phyloP scores from a whole-genome alignment of 257 asterid species.

The Fraxinus cuspidata region DNA sequence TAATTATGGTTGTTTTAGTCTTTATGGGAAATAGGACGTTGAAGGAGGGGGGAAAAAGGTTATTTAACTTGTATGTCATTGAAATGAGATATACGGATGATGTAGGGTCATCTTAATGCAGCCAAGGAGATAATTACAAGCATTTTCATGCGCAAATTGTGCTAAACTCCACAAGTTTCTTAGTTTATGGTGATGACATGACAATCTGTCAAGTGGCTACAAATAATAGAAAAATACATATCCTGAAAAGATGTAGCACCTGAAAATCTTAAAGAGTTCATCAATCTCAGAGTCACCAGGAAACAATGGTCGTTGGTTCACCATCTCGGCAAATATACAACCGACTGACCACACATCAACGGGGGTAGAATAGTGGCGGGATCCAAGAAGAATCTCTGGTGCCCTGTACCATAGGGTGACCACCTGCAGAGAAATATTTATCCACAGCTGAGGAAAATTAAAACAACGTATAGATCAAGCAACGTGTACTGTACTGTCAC shows the following conservation, averaged over 20 bases:
- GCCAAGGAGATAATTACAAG: not conserved
- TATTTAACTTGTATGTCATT: not conserved
- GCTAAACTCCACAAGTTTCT: slow-evolving; percentile 7
- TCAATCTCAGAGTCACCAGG: slow-evolving; percentile 98
- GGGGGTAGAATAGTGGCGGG: slow-evolving; percentile 93
- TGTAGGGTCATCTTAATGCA: not conserved
- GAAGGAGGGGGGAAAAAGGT: not conserved
- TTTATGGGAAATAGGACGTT: not conserved
- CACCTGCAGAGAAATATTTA: slow-evolving; percentile 50
- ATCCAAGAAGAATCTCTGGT: slow-evolving; percentile 95
- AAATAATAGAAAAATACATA: not conserved
- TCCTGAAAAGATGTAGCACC: slow-evolving; percentile 46
- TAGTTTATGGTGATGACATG: not conserved
- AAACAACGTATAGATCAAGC: slow-evolving; percentile 4
- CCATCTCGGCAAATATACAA: slow-evolving; percentile 98
- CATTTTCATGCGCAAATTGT: not conserved
- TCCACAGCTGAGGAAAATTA: slow-evolving; percentile 12
- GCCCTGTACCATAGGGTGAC: slow-evolving; percentile 99
- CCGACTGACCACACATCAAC: slow-evolving; percentile 99
- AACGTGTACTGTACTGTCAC: not conserved
- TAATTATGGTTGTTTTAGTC: not conserved
- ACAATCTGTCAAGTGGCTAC: not conserved
- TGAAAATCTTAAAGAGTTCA: slow-evolving; percentile 84
- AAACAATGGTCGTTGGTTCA: slow-evolving; percentile 70
- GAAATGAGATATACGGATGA: not conserved